Evolutionary conservation across 2,329 filamentous ascomycete genomes (phyloP), one percentile per base, ranked within the genome.

Genomic region (Colletotrichum plurivorum): DNA sequence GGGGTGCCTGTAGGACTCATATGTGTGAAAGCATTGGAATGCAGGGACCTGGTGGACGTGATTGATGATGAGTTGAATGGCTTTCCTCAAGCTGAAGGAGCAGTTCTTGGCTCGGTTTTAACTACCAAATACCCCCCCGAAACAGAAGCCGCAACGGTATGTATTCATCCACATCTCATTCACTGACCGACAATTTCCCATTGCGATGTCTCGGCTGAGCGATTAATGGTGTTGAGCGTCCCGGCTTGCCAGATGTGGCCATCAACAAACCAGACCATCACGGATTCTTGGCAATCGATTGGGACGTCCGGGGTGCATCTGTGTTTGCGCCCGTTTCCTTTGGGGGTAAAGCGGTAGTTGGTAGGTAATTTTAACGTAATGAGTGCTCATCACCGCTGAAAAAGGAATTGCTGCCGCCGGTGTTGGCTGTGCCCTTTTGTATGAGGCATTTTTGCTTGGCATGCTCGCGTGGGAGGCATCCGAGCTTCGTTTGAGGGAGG

Each of bases 281-380:
- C 18, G n/a, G 43, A 51, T 53, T 25, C 58, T 55, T 25, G 31
- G 58, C 43, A 43, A 20, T n/a, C 51, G 58, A 67, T 56, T 67
- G 63, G 51, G 27, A 56, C 22, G 4, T 18, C 31, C 18, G 25
- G 56, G 56, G 20, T 31, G 16, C 15, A 36, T 10, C 1, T 2
- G 2, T 36, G 31, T 46, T n/a, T 31, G 6, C 58, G 43, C 43
- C 43, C 27, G 43, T 39, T 36, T 45, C n/a, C 58, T 57, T 51
- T n/a, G 43, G 58, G 58, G 51, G 31, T 36, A 36, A 36, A 56
- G 25, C 36, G 10, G 31, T 41, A 41, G n/a, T 16, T 48, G 18
- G 58, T 67, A 55, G 43, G 58, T 63, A 67, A 67, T 51, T 63
- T 56, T 67, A 67, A 67, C 58, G 58, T 67, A 63, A 67, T 63